Evolutionary conservation across 371 early-diverging fungal species (phyloP), one percentile per base, ranked within the genome.

Genomic region (Mycotypha africana): DNA sequence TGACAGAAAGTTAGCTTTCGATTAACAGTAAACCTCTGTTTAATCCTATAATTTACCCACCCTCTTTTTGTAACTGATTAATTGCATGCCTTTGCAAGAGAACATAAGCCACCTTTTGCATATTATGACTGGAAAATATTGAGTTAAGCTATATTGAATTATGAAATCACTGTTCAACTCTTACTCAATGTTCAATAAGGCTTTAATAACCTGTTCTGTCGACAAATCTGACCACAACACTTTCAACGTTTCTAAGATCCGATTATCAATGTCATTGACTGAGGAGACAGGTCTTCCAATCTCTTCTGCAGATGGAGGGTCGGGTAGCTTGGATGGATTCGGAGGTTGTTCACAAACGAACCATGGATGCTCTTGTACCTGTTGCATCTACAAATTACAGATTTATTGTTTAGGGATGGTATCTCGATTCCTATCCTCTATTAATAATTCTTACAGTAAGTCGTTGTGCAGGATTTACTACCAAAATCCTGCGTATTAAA

Each of bases 61-160:
- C 49, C 15, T 65, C 65, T 21, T 50, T 53, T 54, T 74, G 65
- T 70, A 70, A 70, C 43, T 74, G 70, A 6, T 58, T 58, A 14
- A 44, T 61, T 0, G 74, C 70, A 42, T 74, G 70, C 10, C 68
- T 59, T 51, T 65, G 68, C 12, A 74, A 58, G 20, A 74, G 22
- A 6, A 74, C 70, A 56, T 74, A 74, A 2, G 70, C 70, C 0
- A 70, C 70, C 28, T 74, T 74, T 54, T 70, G 74, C 74, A 74
- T 74, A 34, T 74, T 74, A 20, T 74, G 63, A 20, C 74, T 73
- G 16, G 19, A 42, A 20, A n/a, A n/a, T n/a, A n/a, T n/a, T n/a
- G n/a, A n/a, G n/a, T n/a, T n/a, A n/a, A n/a, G n/a, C n/a, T 23
- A 4, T n/a, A 4, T 34, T 14, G 1, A 17, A n/a, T n/a, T n/a